Evolutionary conservation across 306 rosid genomes (phyloP).

Genomic region (Oxytropis ochrocephala): DNA sequence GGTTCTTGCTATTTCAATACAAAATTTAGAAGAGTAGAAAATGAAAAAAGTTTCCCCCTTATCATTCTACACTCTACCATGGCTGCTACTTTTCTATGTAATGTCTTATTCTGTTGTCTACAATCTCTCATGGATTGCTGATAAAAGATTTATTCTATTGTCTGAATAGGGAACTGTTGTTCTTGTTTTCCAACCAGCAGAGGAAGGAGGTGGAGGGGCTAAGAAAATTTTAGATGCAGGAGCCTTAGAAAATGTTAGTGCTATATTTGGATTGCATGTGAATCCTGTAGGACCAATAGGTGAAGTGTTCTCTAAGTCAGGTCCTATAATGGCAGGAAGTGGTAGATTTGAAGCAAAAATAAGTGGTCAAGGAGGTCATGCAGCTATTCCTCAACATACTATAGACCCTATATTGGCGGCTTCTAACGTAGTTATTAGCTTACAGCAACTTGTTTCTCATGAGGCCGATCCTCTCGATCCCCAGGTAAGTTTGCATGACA

Average conservation of each 20-base stretch:
- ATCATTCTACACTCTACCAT: background rate
- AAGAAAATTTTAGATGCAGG: slow-evolving; percentile 51
- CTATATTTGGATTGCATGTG: slow-evolving; percentile 77
- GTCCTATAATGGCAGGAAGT: slow-evolving; percentile 63
- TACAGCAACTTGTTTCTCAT: slow-evolving; percentile 79
- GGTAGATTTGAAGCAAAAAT: slow-evolving; percentile 79
- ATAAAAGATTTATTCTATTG: background rate
- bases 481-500: slow-evolving; percentile 29
- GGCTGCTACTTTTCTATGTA: background rate
- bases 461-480: slow-evolving; percentile 90
- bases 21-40: background rate
- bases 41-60: background rate
- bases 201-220: slow-evolving; percentile 89
- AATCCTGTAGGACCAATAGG: slow-evolving; percentile 39
- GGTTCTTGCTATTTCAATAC: background rate
- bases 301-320: slow-evolving; percentile 53
- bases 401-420: slow-evolving; percentile 86
- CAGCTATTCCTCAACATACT: slow-evolving; percentile 79
- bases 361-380: slow-evolving; percentile 88
- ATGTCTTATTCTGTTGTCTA: background rate
- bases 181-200: slow-evolving; percentile 96
- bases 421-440: slow-evolving; percentile 73
- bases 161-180: slow-evolving; percentile 67
- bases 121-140: background rate
- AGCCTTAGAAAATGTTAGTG: slow-evolving; percentile 60